phyloP scores from a whole-genome alignment of 2,329 filamentous ascomycete genomes.

The Reticulascus tulasneorum region DNA sequence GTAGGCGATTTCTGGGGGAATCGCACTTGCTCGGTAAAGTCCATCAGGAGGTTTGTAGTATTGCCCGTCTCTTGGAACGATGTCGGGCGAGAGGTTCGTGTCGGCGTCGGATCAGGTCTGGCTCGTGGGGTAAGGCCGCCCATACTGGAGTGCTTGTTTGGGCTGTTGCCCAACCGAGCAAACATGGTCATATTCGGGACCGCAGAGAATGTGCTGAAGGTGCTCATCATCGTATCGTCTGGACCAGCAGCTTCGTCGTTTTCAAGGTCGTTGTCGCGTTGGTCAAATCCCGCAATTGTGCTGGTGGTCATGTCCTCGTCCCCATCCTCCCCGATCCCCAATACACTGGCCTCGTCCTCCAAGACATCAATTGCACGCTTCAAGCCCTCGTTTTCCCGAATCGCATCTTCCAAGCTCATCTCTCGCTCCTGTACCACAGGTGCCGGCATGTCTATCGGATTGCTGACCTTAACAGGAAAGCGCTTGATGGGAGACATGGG shows the following conservation, averaged over 20 bases:
- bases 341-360: constrained; percentile 58
- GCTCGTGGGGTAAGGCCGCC: constrained; percentile 36
- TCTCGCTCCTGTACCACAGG: constrained; percentile 27
- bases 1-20: constrained; percentile 47
- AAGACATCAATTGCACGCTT: constrained; percentile 59
- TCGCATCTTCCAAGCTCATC: constrained; percentile 48
- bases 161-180: constrained; percentile 66
- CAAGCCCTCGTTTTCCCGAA: constrained; percentile 52
- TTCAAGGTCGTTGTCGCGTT: constrained; percentile 22
- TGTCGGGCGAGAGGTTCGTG: constrained; percentile 30
- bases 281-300: constrained; percentile 11
- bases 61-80: constrained; percentile 44
- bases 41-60: constrained; percentile 75
- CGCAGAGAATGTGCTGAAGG: constrained; percentile 84
- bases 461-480: constrained; percentile 57
- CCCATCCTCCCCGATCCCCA: too few relatives aligned
- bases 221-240: constrained; percentile 74
- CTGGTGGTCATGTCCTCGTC: constrained; percentile 18
- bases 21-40: constrained; percentile 76
- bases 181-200: constrained; percentile 85
- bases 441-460: constrained; percentile 15
- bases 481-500: constrained; percentile 57
- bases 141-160: constrained; percentile 45
- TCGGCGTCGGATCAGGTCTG: constrained; percentile 29
- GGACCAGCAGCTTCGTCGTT: constrained; percentile 41